Evolutionary conservation across 768 basidiomycete genomes (phyloP).

Genomic region (Myochromella boudieri): DNA sequence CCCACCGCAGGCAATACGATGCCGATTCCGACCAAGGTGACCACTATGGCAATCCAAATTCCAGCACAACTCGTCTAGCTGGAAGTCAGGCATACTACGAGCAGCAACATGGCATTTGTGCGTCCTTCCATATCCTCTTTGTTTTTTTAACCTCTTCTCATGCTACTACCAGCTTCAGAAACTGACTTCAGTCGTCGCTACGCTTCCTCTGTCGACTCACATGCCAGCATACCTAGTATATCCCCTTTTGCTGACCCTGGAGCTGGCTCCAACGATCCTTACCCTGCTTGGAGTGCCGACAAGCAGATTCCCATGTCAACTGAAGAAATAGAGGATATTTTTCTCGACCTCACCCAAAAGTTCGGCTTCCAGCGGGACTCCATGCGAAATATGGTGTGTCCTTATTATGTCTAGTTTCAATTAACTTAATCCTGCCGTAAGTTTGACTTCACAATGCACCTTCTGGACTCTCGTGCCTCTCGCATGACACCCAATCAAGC

Average conservation of each 20-base stretch:
- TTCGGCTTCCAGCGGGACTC: slow-evolving; percentile 98
- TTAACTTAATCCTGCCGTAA: slow-evolving; percentile 25
- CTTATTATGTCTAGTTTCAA: slow-evolving; percentile 1
- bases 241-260: slow-evolving; percentile 62
- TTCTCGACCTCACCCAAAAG: slow-evolving; percentile 96
- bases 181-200: slow-evolving; percentile 44
- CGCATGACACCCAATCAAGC: slow-evolving; percentile 98
- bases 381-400: slow-evolving; percentile 87
- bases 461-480: slow-evolving; percentile 96
- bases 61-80: slow-evolving; percentile 57
- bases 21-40: slow-evolving; percentile 52
- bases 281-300: slow-evolving; percentile 94
- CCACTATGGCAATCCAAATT: slow-evolving; percentile 49
- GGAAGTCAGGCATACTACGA: slow-evolving; percentile 42
- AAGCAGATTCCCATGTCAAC: slow-evolving; percentile 94
- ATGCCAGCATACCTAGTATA: slow-evolving; percentile 55
- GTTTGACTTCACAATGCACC: slow-evolving; percentile 98
- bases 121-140: slow-evolving; percentile 4
- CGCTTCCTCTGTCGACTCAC: slow-evolving; percentile 59
- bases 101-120: slow-evolving; percentile 28
- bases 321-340: slow-evolving; percentile 98
- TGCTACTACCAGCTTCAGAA: slow-evolving; percentile 25
- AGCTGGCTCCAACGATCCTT: slow-evolving; percentile 60
- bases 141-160: slow-evolving; percentile 9
- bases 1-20: slow-evolving; percentile 35